These are phyloP conservation scores for Galerina marginata DNA, from an alignment of 768 basidiomycete genomes.

Conservation along the genomic window DNA sequence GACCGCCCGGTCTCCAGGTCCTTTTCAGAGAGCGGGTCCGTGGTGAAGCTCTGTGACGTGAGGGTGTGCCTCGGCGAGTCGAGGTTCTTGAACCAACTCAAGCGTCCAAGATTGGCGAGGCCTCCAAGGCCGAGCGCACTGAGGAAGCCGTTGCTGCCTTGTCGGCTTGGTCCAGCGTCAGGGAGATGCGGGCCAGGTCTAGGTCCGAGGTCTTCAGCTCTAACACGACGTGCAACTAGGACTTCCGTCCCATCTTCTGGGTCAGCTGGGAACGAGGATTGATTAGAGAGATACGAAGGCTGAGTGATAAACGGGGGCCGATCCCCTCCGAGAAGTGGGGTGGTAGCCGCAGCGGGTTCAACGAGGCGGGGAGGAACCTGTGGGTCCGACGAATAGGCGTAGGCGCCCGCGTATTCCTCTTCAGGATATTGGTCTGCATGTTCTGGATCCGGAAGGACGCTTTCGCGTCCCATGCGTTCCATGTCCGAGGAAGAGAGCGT, in stretches of 20 bases:
- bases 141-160: conserved; percentile 29
- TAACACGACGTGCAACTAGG: conserved; percentile 57
- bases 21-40: conserved; percentile 40
- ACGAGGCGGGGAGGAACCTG: conserved; percentile 41
- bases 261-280: conserved; percentile 32
- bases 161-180: conserved; percentile 24
- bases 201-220: conserved; percentile 42
- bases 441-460: conserved; percentile 32
- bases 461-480: conserved; percentile 41
- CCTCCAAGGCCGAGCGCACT: conserved; percentile 53
- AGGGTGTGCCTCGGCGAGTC: conserved; percentile 26
- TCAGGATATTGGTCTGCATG: conserved; percentile 24
- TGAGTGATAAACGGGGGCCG: conserved; percentile 19
- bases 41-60: conserved; percentile 23
- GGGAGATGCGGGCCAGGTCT: conserved; percentile 27
- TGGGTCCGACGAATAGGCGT: conserved; percentile 35
- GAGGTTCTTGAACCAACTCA: conserved; percentile 63
- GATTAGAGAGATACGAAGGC: conserved; percentile 32
- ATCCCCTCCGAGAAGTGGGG: conserved; percentile 25
- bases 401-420: conserved; percentile 33
- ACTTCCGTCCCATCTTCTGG: conserved; percentile 53
- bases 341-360: conserved; percentile 32
- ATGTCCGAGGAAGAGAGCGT: conserved; percentile 44
- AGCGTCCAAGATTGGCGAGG: conserved; percentile 51
- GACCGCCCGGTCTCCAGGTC: conserved; percentile 54